A percentile compares a stretch with the other conserved stretches of the same genome.
Conservation (phyloP, 495 filamentous ascomycete species). For the Chaetomium cochliodes region DNA sequence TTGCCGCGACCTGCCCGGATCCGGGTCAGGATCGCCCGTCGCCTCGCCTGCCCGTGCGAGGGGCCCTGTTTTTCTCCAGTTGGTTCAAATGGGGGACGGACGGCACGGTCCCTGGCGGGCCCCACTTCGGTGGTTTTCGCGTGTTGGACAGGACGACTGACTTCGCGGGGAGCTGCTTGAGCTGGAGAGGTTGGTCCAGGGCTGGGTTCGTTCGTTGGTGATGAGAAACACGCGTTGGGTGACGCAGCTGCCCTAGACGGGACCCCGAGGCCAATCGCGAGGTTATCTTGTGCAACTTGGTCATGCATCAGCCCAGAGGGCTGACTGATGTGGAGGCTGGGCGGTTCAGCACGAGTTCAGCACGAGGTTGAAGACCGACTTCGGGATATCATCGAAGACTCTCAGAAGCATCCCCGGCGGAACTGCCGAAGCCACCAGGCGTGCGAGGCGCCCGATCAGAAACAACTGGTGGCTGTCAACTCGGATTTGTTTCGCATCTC, state of each 20-base stretch:
- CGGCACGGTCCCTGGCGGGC: not conserved
- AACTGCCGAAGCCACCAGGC: not conserved
- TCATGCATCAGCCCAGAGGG: constrained; percentile 1
- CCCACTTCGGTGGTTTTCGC: not conserved
- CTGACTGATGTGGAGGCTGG: not conserved
- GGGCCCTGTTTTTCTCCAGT: not conserved
- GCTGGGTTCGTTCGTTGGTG: not conserved
- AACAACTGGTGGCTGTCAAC: not conserved
- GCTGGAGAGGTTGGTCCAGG: not conserved
- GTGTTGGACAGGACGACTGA: not conserved
- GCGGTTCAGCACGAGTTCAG: not conserved
- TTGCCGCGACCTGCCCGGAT: not conserved
- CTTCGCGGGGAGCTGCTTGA: constrained; percentile 6
- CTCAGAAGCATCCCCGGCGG: not conserved
- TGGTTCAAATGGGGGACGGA: not conserved
- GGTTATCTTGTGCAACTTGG: not conserved
- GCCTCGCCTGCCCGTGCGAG: not conserved
- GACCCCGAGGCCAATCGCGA: constrained; percentile 2
- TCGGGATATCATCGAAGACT: not conserved
- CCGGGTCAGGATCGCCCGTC: not conserved
- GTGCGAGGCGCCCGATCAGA: not conserved
- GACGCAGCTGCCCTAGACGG: not conserved
- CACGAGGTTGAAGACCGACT: not conserved
- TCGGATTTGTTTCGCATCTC: constrained; percentile 8
- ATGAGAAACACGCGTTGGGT: constrained; percentile 1